A percentile compares a stretch with the other conserved stretches of the same genome.
These are phyloP conservation scores for Phytophthora pluvialis DNA, from an alignment of 352 stramenopile genomes.

Conservation along the genomic window DNA sequence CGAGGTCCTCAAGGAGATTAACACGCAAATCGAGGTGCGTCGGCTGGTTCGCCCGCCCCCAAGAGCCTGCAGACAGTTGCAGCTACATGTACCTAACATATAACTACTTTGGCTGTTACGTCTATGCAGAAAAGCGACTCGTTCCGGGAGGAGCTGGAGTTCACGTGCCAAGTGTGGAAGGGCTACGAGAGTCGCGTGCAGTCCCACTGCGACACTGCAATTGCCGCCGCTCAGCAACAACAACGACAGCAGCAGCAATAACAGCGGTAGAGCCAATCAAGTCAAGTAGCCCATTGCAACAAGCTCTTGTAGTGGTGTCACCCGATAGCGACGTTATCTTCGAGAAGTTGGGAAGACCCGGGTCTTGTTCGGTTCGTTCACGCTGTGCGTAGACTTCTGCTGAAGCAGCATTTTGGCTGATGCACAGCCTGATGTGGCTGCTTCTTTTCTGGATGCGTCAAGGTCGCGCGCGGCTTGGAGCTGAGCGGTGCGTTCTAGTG, in stretches of 20 bases:
- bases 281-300: neutral
- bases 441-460: conserved; percentile 4
- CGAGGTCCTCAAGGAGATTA: conserved; percentile 87
- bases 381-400: neutral
- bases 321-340: neutral
- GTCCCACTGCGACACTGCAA: conserved; percentile 57
- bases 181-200: conserved; percentile 86
- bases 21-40: conserved; percentile 80
- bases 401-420: neutral
- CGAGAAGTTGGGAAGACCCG: neutral
- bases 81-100: too few relatives aligned
- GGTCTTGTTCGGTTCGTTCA: neutral
- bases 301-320: neutral
- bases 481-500: conserved; percentile 26
- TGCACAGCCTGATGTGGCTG: neutral
- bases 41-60: neutral
- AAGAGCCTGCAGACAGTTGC: too few relatives aligned
- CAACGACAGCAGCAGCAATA: conserved; percentile 11
- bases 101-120: neutral
- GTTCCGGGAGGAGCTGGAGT: conserved; percentile 69
- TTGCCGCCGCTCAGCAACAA: conserved; percentile 31
- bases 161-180: conserved; percentile 86
- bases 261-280: conserved; percentile 5
- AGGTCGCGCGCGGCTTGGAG: conserved; percentile 26
- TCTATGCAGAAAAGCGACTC: conserved; percentile 72